phyloP scores from a whole-genome alignment of 192 early-diverging fungal species.

The Backusella mclennaniae region DNA sequence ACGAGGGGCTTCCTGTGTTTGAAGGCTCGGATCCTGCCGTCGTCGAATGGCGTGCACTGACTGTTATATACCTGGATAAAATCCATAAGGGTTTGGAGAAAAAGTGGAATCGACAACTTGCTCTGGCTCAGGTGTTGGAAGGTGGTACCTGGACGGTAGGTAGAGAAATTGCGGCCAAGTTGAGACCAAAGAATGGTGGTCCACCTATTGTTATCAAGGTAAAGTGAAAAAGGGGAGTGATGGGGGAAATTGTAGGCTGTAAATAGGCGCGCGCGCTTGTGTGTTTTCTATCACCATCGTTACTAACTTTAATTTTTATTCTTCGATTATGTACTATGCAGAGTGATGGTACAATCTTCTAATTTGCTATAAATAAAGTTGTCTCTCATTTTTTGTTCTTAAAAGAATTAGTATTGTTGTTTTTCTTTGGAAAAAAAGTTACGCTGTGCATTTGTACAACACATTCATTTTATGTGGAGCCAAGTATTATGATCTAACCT shows the following conservation, averaged over 20 bases:
- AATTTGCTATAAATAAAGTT: conserved; percentile 10
- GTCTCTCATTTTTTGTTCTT: not conserved
- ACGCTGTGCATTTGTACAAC: not conserved
- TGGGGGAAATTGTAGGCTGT: not conserved
- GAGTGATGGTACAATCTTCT: conserved; percentile 35
- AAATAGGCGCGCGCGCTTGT: not conserved
- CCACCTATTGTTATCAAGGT: conserved; percentile 85
- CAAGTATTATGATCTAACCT: not conserved
- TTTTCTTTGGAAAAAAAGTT: not conserved
- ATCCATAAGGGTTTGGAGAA: conserved; percentile 58
- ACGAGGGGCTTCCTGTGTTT: conserved; percentile 62
- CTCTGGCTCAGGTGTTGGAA: conserved; percentile 85
- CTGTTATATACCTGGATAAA: conserved; percentile 76
- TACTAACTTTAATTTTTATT: not conserved
- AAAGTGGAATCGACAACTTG: conserved; percentile 53
- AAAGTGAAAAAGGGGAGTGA: not conserved
- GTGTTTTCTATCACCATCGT: not conserved
- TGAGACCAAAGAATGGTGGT: conserved; percentile 72
- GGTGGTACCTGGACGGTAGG: conserved; percentile 95
- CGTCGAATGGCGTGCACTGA: conserved; percentile 93
- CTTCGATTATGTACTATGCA: not conserved
- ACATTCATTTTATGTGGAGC: not conserved
- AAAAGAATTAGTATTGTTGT: not conserved
- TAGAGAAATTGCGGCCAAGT: conserved; percentile 77
- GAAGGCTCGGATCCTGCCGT: conserved; percentile 78